Percentiles rank a stretch among this genome's conserved stretches.
These are phyloP conservation scores for Mortierella sp. DNA, from an alignment of 371 early-diverging fungal genomes.

Conservation along the genomic window DNA sequence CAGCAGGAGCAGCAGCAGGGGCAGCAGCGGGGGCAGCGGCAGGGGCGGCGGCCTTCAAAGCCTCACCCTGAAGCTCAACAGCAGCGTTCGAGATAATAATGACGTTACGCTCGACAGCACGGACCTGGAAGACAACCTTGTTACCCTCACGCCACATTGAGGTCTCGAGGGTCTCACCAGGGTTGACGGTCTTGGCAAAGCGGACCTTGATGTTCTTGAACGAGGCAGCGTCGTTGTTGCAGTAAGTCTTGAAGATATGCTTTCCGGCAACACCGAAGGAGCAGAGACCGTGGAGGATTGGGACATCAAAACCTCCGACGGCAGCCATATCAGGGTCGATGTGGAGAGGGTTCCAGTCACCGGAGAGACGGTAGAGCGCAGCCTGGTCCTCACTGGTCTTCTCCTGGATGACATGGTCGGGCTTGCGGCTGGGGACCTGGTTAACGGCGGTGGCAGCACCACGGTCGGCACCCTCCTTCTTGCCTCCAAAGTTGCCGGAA, in stretches of 20 bases:
- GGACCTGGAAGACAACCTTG: constrained; percentile 62
- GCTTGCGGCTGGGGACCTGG: constrained; percentile 83
- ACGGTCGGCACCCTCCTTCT: constrained; percentile 78
- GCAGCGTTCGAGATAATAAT: constrained; percentile 61
- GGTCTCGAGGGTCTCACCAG: constrained; percentile 72
- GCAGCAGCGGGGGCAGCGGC: constrained; percentile 28
- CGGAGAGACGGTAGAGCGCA: constrained; percentile 74
- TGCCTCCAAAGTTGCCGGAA: constrained; percentile 90
- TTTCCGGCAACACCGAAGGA: constrained; percentile 69
- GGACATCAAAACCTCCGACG: constrained; percentile 67
- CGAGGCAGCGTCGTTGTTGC: constrained; percentile 60
- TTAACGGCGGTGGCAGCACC: constrained; percentile 82
- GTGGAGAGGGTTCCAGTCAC: constrained; percentile 79
- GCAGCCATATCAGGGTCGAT: constrained; percentile 67
- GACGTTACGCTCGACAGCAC: constrained; percentile 60
- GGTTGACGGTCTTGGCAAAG: constrained; percentile 75
- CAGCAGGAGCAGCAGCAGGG: constrained; percentile 25
- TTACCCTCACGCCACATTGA: constrained; percentile 68
- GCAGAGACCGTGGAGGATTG: constrained; percentile 77
- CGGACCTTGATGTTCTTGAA: constrained; percentile 71
- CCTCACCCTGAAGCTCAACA: constrained; percentile 55
- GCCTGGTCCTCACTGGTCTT: constrained; percentile 68
- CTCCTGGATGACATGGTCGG: constrained; percentile 61
- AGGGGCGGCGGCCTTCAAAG: constrained; percentile 36
- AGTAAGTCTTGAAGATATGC: constrained; percentile 65